These are phyloP conservation scores for Myriosclerotinia scirpicola DNA, from an alignment of 2,329 filamentous ascomycete species.

Conservation along the genomic window DNA sequence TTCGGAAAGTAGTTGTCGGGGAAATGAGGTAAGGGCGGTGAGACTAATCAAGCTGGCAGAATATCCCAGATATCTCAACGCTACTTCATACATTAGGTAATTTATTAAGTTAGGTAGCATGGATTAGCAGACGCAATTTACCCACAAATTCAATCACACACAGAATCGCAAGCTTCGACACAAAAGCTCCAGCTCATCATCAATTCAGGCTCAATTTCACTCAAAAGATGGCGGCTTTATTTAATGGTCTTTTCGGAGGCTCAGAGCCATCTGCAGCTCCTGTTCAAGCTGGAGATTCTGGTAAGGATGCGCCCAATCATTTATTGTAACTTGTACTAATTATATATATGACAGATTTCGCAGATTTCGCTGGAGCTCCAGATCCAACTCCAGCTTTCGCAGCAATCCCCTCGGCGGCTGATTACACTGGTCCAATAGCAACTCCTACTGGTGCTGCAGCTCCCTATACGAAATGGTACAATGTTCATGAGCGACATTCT, in stretches of 20 bases:
- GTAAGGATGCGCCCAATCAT: constrained; percentile 45
- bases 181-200: constrained; percentile 26
- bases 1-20: constrained; percentile 8
- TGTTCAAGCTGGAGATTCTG: constrained; percentile 58
- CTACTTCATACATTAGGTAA: neutral
- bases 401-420: constrained; percentile 46
- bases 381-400: constrained; percentile 58
- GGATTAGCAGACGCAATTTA: neutral
- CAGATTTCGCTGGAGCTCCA: constrained; percentile 83
- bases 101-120: neutral
- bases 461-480: constrained; percentile 95
- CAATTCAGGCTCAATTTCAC: constrained; percentile 16
- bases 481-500: constrained; percentile 86
- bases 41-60: neutral
- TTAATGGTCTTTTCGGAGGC: constrained; percentile 65
- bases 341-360: constrained; percentile 69
- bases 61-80: neutral
- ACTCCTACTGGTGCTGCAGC: constrained; percentile 49
- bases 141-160: neutral
- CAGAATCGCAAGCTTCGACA: constrained; percentile 4
- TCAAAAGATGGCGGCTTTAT: constrained; percentile 38
- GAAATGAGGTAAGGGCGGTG: constrained; percentile 1
- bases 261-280: constrained; percentile 58
- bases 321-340: constrained; percentile 24
- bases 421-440: constrained; percentile 49